Conservation (phyloP, 306 rosid genomes). For the Leucaena leucocephala region DNA sequence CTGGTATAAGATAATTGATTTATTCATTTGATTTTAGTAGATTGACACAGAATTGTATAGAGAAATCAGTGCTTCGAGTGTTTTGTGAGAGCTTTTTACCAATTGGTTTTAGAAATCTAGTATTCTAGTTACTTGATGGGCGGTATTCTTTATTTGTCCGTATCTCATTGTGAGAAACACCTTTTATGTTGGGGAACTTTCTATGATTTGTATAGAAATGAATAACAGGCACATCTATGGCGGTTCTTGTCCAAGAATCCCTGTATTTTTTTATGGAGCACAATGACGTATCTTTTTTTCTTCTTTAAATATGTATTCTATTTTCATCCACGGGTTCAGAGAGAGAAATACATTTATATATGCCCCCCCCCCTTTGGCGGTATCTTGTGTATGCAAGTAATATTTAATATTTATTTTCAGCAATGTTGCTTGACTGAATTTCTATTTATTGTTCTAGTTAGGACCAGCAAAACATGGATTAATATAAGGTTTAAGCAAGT, state of each 20-base stretch:
- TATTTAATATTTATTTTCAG: no score
- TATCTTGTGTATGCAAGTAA: no score
- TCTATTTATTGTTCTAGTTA: no score
- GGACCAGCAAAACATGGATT: no score
- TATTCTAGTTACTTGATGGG: slow-evolving; percentile 8
- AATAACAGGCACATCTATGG: background rate
- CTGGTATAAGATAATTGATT: slow-evolving; percentile 25
- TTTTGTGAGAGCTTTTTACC: slow-evolving; percentile 15
- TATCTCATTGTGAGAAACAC: slow-evolving; percentile 24
- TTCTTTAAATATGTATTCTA: background rate
- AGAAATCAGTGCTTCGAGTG: slow-evolving; percentile 34
- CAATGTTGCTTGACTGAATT: no score
- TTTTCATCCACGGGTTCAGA: no score
- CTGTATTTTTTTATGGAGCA: background rate
- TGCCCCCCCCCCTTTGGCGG: no score
- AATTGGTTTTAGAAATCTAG: slow-evolving; percentile 29
- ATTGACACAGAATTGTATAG: slow-evolving; percentile 10
- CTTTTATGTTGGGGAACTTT: background rate
- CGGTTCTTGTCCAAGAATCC: slow-evolving; percentile 8
- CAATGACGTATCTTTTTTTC: background rate
- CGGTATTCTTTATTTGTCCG: slow-evolving; percentile 29
- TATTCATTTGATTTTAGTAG: slow-evolving; percentile 32
- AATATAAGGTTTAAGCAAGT: no score
- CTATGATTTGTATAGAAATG: slow-evolving; percentile 10
- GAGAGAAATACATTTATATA: no score